These are phyloP conservation scores for Nemania bipapillata DNA, from an alignment of 2,329 filamentous ascomycete genomes.

Conservation along the genomic window DNA sequence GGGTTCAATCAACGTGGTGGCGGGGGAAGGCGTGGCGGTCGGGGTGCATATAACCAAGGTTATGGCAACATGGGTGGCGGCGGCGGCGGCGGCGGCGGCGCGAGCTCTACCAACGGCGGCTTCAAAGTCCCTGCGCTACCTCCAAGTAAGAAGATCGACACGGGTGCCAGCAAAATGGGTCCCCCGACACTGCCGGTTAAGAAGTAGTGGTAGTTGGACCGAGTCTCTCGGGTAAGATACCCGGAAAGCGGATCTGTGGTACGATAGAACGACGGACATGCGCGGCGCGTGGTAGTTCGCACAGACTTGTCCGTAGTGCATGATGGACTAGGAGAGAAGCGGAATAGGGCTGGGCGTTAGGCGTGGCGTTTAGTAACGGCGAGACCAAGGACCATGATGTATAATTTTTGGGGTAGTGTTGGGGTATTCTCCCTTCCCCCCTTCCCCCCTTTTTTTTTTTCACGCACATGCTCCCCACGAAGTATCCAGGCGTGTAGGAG, in stretches of 20 bases:
- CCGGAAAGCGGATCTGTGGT: not conserved
- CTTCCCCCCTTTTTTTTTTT: not conserved
- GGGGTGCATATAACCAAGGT: conserved; percentile 54
- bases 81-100: conserved; percentile 58
- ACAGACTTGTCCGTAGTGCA: conserved; percentile 3
- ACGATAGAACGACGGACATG: conserved; percentile 8
- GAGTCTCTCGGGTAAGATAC: not conserved
- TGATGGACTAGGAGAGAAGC: not conserved
- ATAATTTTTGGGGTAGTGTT: not conserved
- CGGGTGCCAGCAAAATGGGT: conserved; percentile 66
- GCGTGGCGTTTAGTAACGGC: conserved; percentile 27
- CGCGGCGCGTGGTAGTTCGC: conserved; percentile 5
- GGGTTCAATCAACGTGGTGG: conserved; percentile 48
- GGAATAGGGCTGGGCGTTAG: conserved; percentile 19
- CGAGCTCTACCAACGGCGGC: conserved; percentile 60
- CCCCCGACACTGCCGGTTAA: conserved; percentile 47
- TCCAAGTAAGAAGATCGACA: conserved; percentile 75
- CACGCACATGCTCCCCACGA: not conserved
- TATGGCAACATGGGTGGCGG: conserved; percentile 56
- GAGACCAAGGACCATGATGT: conserved; percentile 3
- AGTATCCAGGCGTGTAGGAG: not conserved
- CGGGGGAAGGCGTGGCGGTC: conserved; percentile 47
- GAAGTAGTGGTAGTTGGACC: conserved; percentile 39
- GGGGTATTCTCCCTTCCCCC: not conserved
- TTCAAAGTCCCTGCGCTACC: conserved; percentile 79